Base-by-base conservation (phyloP, 2,329 filamentous ascomycete species). In the Pezicula radicicola region DNA sequence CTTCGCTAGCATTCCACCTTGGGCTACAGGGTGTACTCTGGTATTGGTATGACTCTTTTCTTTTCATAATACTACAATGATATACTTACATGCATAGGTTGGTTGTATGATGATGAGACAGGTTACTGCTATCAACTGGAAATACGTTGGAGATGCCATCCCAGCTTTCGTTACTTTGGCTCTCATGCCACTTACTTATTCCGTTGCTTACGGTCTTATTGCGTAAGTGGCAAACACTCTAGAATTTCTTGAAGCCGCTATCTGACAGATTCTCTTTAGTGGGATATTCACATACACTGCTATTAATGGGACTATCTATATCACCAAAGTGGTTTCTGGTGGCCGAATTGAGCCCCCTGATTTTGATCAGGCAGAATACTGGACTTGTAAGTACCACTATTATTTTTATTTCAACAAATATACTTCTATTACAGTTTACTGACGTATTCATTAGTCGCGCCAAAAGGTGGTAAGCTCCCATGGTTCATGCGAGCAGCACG, bases 21-120 rank as follows among this genome's bases (percentile, higher is more conserved):
- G 85, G 85, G 86, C 87, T 1, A 89, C 86, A 1, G 87, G 87
- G 7, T 83, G 83, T 53, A 88, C 86, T 0, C 73, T 89, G 18
- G 75, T 90, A 59, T 72, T 89, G 60, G 81, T 48, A 37, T 15
- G 42, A 25, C 16, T 45, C 27, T 4, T 41, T 41, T 19, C 5
- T n/a, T n/a, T n/a, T n/a, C n/a, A n/a, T n/a, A n/a, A n/a, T n/a
- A n/a, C n/a, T n/a, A n/a, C n/a, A n/a, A n/a, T n/a, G 15, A 16
- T 16, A n/a, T 40, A 19, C 42, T 45, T 16, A 45, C 19, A 13
- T 4, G 3, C 7, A 45, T 27, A 45, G 42, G 42, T 89, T 37
- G 86, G 87, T 6, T 87, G 83, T 58, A 76, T 89, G 68, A 89
- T 90, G 87, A 84, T 87, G 51, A 82, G 84, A n/a, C 83, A 88